phyloP scores from a whole-genome alignment of 148 eudicot genomes.

The Rhododendron ovatum region DNA sequence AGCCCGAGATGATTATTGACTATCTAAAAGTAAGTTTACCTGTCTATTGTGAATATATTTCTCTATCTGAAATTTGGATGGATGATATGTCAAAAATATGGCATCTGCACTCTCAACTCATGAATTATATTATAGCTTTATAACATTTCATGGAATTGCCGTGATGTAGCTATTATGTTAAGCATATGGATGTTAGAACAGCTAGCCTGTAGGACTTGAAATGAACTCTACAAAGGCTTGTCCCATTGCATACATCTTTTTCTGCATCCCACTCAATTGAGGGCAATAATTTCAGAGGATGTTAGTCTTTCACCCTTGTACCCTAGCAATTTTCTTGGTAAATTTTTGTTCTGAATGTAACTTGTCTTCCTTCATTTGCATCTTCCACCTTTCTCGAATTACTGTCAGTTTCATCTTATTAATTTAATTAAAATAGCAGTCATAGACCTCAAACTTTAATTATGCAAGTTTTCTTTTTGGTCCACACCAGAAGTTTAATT shows the following conservation, averaged over 20 bases:
- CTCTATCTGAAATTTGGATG: not conserved
- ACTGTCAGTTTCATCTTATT: not conserved
- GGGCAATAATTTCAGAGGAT: not conserved
- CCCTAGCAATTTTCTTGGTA: not conserved
- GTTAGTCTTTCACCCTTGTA: not conserved
- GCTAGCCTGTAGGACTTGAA: not conserved
- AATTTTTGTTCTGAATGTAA: not conserved
- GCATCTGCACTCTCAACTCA: not conserved
- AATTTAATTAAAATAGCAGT: not conserved
- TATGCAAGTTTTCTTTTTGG: not conserved
- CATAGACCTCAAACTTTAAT: not conserved
- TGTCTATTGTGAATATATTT: not conserved
- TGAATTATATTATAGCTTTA: not conserved
- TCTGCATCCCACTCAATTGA: not conserved
- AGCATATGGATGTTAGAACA: not conserved
- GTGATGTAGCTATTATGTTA: not conserved
- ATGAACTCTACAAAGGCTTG: conserved; percentile 1
- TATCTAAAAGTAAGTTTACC: conserved; percentile 73
- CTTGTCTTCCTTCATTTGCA: not conserved
- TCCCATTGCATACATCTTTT: not conserved
- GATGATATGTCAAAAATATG: not conserved
- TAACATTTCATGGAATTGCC: not conserved
- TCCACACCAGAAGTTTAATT: not conserved
- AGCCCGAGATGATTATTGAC: conserved; percentile 90
- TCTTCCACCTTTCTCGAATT: not conserved